Evolutionary conservation across 306 rosid genomes (phyloP), one percentile per base, ranked within the genome.

Genomic region (Rubus idaeus): DNA sequence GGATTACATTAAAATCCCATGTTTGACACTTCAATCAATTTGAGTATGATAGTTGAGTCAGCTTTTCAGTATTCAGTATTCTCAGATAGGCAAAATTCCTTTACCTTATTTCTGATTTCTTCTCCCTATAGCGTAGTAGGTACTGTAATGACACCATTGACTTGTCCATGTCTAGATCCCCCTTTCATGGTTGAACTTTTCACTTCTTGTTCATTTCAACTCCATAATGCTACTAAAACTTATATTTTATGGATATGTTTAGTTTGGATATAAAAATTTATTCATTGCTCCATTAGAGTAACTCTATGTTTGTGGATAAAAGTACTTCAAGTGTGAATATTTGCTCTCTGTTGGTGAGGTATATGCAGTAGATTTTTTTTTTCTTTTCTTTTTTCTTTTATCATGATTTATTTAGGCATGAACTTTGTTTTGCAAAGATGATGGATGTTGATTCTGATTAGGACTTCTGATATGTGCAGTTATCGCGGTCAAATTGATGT

Each of bases 401-500:
- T 61, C 20, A 3, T 39, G 30, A 60, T 60, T 47, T 58, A 2
- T 55, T 4, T 52, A 37, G 61, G 63, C 40, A 39, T 42, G 42
- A 20, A 35, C 45, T 52, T 44, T n/a, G 73, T 42, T 68, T 76
- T 53, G 70, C 44, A 42, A 53, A 45, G 68, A 51, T 66, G 75
- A 71, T 79, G 46, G 46, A 56, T 69, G 65, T 68, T 74, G 50
- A 64, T 71, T 9, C 63, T 74, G 50, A 64, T 71, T 9, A 45
- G 49, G 49, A 45, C 49, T 83, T 74, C 76, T 90, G 72, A 89
- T 86, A 77, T 71, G 52, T 85, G 80, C 89, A 95, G 98, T 91
- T 92, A 86, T 85, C 88, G 80, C 2, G 97, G 98, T 83, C 91
- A 95, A 64, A 86, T 95, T 82, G 98, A 92, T 81, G 94, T 92